Evolutionary conservation across 257 asterid genomes (phyloP).

Genomic region (Misopates orontium): DNA sequence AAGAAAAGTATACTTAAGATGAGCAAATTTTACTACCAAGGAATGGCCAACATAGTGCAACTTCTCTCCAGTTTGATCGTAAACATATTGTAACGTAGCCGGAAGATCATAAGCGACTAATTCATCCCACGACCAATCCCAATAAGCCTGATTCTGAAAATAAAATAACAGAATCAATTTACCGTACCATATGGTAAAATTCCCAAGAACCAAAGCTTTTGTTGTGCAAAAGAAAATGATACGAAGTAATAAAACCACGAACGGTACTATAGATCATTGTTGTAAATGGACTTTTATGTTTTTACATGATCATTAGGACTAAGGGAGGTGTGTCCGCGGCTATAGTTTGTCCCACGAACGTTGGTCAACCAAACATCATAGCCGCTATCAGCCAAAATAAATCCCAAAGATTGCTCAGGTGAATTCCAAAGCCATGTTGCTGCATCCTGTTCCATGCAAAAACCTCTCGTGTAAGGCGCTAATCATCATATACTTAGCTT

Average conservation of each 20-base stretch:
- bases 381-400: slow-evolving; percentile 59
- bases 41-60: slow-evolving; percentile 81
- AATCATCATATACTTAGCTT: background rate
- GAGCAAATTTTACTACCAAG: slow-evolving; percentile 34
- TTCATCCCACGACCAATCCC: slow-evolving; percentile 96
- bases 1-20: too few species aligned
- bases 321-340: slow-evolving; percentile 61
- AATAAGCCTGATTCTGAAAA: slow-evolving; percentile 42
- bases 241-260: too few species aligned
- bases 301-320: slow-evolving; percentile 50
- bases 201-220: too few species aligned
- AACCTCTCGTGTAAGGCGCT: background rate
- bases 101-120: slow-evolving; percentile 65
- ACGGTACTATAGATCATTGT: too few species aligned
- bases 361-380: slow-evolving; percentile 77
- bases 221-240: background rate
- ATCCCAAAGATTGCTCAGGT: slow-evolving; percentile 56
- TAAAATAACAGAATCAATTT: background rate
- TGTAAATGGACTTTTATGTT: background rate
- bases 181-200: too few species aligned
- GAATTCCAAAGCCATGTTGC: slow-evolving; percentile 60
- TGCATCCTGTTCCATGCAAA: slow-evolving; percentile 48
- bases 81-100: slow-evolving; percentile 47
- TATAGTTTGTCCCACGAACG: slow-evolving; percentile 63
- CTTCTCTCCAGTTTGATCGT: slow-evolving; percentile 61